These are phyloP conservation scores for Phoma sp. DNA, from an alignment of 2,329 filamentous ascomycete species.

Conservation along the genomic window DNA sequence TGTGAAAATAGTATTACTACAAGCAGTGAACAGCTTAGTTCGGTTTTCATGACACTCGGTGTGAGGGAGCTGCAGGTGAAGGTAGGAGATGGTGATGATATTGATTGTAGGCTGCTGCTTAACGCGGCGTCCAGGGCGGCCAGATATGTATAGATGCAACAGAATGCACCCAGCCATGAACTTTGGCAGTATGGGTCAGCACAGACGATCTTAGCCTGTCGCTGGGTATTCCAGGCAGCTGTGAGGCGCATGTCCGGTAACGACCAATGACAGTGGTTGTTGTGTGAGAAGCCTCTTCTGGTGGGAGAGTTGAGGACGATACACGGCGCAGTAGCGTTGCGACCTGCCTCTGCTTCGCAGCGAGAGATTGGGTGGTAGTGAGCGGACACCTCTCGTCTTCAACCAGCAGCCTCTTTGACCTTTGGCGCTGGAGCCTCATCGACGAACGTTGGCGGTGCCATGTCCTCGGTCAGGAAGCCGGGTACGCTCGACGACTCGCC, in stretches of 20 bases:
- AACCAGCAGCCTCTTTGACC: slow-evolving; percentile 79
- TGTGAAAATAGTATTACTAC: no score
- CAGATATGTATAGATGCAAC: not conserved
- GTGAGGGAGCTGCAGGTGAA: not conserved
- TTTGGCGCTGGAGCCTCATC: slow-evolving; percentile 84
- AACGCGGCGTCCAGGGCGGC: not conserved
- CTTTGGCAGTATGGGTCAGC: not conserved
- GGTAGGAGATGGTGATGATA: not conserved
- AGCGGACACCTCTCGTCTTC: slow-evolving; percentile 18
- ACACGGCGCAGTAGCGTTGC: not conserved
- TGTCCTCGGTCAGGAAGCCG: slow-evolving; percentile 87
- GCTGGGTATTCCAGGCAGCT: not conserved
- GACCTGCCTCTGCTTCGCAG: not conserved
- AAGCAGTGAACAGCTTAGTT: no score
- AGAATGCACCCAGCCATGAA: not conserved
- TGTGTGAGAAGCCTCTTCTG: not conserved
- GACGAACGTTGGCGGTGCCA: slow-evolving; percentile 82
- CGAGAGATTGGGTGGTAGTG: not conserved
- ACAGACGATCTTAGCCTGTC: not conserved
- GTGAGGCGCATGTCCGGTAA: not conserved
- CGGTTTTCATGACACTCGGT: not conserved
- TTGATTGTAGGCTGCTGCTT: not conserved
- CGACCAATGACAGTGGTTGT: not conserved
- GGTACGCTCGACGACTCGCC: slow-evolving; percentile 69
- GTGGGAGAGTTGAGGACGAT: not conserved